Base-by-base conservation (phyloP, 805 yeast species). In the Myxozyma mucilagina region DNA sequence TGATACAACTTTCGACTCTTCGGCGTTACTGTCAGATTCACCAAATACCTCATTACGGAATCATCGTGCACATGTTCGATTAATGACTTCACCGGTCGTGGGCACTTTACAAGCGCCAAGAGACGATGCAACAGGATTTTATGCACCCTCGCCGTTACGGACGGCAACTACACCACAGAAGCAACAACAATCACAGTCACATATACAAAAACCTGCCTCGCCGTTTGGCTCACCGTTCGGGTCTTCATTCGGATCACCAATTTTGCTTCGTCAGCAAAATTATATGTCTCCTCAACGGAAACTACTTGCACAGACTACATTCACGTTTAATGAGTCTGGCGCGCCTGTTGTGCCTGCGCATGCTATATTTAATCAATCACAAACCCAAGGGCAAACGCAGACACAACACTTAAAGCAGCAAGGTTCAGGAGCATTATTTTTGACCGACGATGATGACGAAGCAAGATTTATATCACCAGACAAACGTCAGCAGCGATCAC, bases 381-480 rank as follows among this genome's bases (percentile, higher is more conserved):
- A 24, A 24, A 3, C 29, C 4, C 29, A 24, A 24, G 29, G 29
- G 29, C 29, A 24, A 24, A 24, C 29, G 4, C 29, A 24, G 29
- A 24, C 29, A 24, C 29, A 24, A 24, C 29, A 2, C 4, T 24
- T 24, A 24, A 24, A 24, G 55, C 59, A 55, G 18, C 31, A 44
- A 31, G 64, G 64, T 8, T 54, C 57, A 8, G 62, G 57, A 16
- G 68, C 61, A 32, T 35, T 56, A 13, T 43, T 39, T 29, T 24
- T 60, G 7, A 56, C 34, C 24, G 75, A 67, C 41, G 76, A 74
- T 44, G 78, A 75, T 53, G 67, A 60, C 20, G 67, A 75, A 13
- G 72, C 71, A n/a, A n/a, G 53, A 34, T 34, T 50, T 4, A 71
- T 74, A 53, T 74, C 75, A 4, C 78, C 78, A 1, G 72, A 71